Conservation (phyloP, 441 rosid species). For the Erodium trifolium region DNA sequence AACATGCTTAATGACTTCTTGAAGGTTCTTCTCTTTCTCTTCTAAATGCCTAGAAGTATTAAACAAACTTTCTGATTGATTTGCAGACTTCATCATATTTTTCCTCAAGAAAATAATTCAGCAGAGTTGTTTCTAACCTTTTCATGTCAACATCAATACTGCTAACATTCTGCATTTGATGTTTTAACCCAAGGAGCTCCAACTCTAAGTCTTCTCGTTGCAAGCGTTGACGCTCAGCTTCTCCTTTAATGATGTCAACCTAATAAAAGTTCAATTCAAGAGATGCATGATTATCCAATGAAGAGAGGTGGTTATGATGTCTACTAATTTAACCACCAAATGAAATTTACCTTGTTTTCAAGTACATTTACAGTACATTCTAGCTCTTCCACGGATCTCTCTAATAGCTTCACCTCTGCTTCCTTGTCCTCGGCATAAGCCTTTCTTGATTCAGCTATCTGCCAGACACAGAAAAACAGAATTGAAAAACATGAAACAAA, state of each 20-base stretch:
- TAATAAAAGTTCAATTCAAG: conserved; percentile 29
- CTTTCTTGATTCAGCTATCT: conserved; percentile 79
- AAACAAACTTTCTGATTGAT: conserved; percentile 18
- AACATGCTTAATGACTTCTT: conserved; percentile 45
- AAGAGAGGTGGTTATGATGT: background rate
- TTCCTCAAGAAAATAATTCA: conserved; percentile 6
- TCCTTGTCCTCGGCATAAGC: conserved; percentile 74
- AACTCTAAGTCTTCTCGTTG: conserved; percentile 89
- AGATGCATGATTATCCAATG: conserved; percentile 17
- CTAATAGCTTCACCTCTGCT: conserved; percentile 80
- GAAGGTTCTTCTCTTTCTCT: conserved; percentile 58
- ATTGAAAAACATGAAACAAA: conserved; percentile 20
- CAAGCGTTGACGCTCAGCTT: conserved; percentile 85
- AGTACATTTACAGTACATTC: conserved; percentile 72
- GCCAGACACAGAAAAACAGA: conserved; percentile 12
- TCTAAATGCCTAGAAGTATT: conserved; percentile 47
- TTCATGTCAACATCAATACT: conserved; percentile 56
- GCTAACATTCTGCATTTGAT: conserved; percentile 69
- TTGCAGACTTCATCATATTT: conserved; percentile 11
- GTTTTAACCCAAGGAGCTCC: conserved; percentile 61
- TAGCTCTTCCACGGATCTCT: conserved; percentile 90
- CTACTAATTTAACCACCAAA: conserved; percentile 13
- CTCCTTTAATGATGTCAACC: conserved; percentile 86
- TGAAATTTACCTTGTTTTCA: conserved; percentile 69
- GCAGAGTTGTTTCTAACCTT: conserved; percentile 36